These are phyloP conservation scores for Solanum chacoense DNA, from an alignment of 305 asterid species.

Conservation along the genomic window DNA sequence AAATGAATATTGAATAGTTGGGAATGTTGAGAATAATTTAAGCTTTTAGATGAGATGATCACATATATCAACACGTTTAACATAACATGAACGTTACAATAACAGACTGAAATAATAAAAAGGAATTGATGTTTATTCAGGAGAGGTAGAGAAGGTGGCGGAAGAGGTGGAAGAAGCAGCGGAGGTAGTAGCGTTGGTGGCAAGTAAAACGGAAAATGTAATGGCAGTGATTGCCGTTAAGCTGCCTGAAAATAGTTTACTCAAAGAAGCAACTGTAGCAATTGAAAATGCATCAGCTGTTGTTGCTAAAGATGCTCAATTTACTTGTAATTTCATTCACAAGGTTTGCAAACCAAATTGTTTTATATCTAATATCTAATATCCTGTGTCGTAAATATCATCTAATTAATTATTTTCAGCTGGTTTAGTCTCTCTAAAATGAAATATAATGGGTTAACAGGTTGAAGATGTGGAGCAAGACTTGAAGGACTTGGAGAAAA, in stretches of 20 bases:
- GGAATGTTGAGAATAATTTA: background rate
- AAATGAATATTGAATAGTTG: background rate
- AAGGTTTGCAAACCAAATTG: slow-evolving; percentile 23
- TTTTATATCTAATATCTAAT: background rate
- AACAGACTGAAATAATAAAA: background rate
- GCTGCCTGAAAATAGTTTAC: slow-evolving; percentile 42
- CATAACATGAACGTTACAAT: background rate
- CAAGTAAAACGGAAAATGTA: slow-evolving; percentile 37
- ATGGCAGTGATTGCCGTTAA: slow-evolving; percentile 33
- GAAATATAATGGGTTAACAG: slow-evolving; percentile 17
- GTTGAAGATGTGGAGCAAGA: slow-evolving; percentile 60
- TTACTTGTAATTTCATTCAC: slow-evolving; percentile 35
- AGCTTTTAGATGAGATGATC: background rate
- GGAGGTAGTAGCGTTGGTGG: slow-evolving; percentile 55
- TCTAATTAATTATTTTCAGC: background rate
- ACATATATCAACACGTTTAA: background rate
- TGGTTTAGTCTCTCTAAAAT: background rate
- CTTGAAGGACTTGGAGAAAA: slow-evolving; percentile 40
- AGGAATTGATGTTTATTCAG: slow-evolving; percentile 13
- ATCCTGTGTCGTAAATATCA: background rate
- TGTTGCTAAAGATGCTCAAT: slow-evolving; percentile 47
- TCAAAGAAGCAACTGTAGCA: slow-evolving; percentile 46
- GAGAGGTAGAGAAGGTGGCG: slow-evolving; percentile 31
- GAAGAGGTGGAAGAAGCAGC: slow-evolving; percentile 57
- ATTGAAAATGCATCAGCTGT: slow-evolving; percentile 39